Conservation (phyloP, 148 eudicot species). For the Camellia lanceoleosa region DNA sequence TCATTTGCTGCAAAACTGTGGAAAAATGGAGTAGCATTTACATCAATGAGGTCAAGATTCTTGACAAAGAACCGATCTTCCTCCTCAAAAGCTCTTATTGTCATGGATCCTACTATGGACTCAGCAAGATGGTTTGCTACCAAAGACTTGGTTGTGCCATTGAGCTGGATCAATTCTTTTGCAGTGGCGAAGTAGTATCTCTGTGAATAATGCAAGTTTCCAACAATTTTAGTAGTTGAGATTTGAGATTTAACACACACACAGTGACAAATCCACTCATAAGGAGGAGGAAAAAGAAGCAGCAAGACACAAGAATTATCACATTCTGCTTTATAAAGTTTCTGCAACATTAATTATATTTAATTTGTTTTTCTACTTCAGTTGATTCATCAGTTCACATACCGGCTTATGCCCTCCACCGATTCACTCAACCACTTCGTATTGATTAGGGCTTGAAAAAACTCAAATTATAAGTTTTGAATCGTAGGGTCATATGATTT, state of each 20-base stretch:
- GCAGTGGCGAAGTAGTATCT: constrained; percentile 77
- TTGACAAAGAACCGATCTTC: constrained; percentile 80
- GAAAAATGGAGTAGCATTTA: constrained; percentile 77
- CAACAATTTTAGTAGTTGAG: background rate
- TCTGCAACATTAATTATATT: too few relatives aligned
- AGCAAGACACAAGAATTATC: too few relatives aligned
- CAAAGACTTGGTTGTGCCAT: constrained; percentile 87
- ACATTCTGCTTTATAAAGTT: too few relatives aligned
- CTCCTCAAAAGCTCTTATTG: constrained; percentile 84
- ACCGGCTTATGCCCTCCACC: too few relatives aligned
- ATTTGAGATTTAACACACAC: background rate
- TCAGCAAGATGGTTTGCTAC: constrained; percentile 91
- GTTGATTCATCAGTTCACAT: too few relatives aligned
- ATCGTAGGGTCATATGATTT: too few relatives aligned
- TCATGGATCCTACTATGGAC: constrained; percentile 74
- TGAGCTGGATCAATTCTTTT: constrained; percentile 83
- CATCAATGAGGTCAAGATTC: constrained; percentile 73
- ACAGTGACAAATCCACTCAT: background rate
- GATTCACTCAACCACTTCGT: too few relatives aligned
- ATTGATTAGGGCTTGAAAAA: too few relatives aligned
- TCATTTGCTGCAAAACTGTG: constrained; percentile 81
- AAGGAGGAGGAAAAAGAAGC: background rate
- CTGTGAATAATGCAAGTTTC: constrained; percentile 30
- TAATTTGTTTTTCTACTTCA: too few relatives aligned
- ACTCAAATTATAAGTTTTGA: too few relatives aligned